A percentile compares a stretch with the other conserved stretches of the same genome.
Conservation (phyloP, 768 basidiomycete species). For the Leccinum obscurum region DNA sequence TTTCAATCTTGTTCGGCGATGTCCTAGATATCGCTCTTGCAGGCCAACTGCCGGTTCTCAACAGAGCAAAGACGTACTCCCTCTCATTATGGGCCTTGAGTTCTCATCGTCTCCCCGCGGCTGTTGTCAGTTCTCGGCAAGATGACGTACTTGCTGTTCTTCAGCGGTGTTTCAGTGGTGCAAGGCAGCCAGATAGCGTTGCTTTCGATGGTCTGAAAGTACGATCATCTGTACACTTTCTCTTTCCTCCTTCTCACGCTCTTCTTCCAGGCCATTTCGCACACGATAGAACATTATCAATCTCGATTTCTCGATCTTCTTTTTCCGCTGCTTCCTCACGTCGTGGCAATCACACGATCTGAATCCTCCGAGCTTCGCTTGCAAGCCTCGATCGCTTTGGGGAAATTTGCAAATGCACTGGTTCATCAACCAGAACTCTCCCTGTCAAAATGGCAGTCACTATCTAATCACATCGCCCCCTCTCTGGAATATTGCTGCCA, state of each 20-base stretch:
- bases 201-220: conserved; percentile 33
- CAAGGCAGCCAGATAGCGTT: conserved; percentile 18
- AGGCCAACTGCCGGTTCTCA: conserved; percentile 36
- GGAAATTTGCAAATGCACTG: conserved; percentile 30
- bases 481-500: conserved; percentile 25
- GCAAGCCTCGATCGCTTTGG: conserved; percentile 23
- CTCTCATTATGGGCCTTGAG: conserved; percentile 53
- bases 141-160: conserved; percentile 38
- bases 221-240: neutral
- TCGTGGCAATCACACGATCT: conserved; percentile 17
- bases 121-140: conserved; percentile 36
- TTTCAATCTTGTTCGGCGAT: conserved; percentile 45
- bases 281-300: conserved; percentile 22
- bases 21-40: conserved; percentile 44
- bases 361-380: conserved; percentile 20
- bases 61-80: conserved; percentile 44
- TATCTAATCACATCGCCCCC: conserved; percentile 28
- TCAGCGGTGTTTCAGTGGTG: conserved; percentile 35
- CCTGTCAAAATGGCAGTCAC: conserved; percentile 21
- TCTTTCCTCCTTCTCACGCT: conserved; percentile 8
- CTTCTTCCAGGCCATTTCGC: conserved; percentile 23
- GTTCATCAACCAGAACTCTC: conserved; percentile 35
- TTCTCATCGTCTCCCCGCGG: conserved; percentile 46
- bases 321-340: conserved; percentile 23
- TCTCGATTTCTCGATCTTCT: conserved; percentile 19